These are phyloP conservation scores for Pyrenula massariospora DNA, from an alignment of 495 filamentous ascomycete genomes.

Conservation along the genomic window DNA sequence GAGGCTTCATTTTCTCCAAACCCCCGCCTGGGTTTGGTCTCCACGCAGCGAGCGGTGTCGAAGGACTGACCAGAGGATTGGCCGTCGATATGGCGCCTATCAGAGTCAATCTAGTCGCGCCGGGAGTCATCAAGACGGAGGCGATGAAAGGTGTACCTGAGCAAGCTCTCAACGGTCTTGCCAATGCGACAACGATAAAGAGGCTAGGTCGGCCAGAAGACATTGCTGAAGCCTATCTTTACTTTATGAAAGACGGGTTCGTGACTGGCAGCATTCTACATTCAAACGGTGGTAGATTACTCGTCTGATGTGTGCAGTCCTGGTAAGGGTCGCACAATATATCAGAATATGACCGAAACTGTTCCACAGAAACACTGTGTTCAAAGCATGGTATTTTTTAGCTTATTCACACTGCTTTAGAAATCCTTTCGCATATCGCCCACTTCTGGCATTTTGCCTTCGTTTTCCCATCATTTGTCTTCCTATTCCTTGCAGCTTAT, in stretches of 20 bases:
- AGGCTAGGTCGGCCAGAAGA: slow-evolving; percentile 39
- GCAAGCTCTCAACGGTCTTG: slow-evolving; percentile 14
- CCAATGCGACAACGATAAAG: slow-evolving; percentile 24
- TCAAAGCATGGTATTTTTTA: no score
- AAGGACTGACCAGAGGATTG: slow-evolving; percentile 35
- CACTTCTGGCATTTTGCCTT: no score
- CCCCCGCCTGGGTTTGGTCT: slow-evolving; percentile 27
- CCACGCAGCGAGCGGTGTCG: slow-evolving; percentile 21
- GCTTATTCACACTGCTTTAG: no score
- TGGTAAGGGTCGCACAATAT: not conserved
- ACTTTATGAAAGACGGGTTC: slow-evolving; percentile 48
- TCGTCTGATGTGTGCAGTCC: slow-evolving; percentile 6
- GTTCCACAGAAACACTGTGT: no score
- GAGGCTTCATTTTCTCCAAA: slow-evolving; percentile 30
- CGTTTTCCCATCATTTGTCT: no score
- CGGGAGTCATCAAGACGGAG: slow-evolving; percentile 43
- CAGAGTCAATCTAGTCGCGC: slow-evolving; percentile 46
- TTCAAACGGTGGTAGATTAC: slow-evolving; percentile 23
- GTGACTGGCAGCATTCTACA: slow-evolving; percentile 33
- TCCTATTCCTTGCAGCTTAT: no score
- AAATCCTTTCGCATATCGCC: no score
- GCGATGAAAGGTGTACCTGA: slow-evolving; percentile 23
- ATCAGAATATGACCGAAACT: not conserved
- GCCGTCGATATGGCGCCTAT: slow-evolving; percentile 47
- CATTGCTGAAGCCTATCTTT: slow-evolving; percentile 54